Percentiles rank a stretch among this genome's conserved stretches.
Conservation (phyloP, 2,329 filamentous ascomycete genomes). For the Ramularia endophylla region DNA sequence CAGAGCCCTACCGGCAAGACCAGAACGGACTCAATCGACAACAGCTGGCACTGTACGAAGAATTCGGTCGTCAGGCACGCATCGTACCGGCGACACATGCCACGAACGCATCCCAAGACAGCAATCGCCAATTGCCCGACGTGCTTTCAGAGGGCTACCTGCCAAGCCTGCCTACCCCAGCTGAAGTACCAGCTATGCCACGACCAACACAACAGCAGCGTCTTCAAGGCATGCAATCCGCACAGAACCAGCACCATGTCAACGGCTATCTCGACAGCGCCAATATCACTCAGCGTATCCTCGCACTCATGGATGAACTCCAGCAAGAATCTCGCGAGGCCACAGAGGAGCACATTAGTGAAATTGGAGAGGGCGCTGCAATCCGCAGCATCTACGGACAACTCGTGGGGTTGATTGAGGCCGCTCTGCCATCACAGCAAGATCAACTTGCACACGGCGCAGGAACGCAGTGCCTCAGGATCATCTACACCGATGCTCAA, state of each 20-base stretch:
- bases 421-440: conserved; percentile 42
- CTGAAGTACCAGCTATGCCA: conserved; percentile 56
- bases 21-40: conserved; percentile 71
- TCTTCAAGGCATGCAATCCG: conserved; percentile 34
- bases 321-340: conserved; percentile 52
- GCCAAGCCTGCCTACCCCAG: conserved; percentile 57
- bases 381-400: conserved; percentile 56
- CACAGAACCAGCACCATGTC: conserved; percentile 39
- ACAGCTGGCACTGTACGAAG: conserved; percentile 93
- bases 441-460: conserved; percentile 52
- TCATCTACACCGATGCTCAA: conserved; percentile 51
- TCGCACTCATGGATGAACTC: conserved; percentile 51
- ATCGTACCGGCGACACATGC: conserved; percentile 43
- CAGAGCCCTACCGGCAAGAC: conserved; percentile 84
- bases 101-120: conserved; percentile 53
- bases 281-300: conserved; percentile 48
- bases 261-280: conserved; percentile 57
- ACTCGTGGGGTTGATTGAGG: conserved; percentile 48
- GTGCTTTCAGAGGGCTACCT: conserved; percentile 59
- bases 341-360: conserved; percentile 52
- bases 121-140: conserved; percentile 55
- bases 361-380: conserved; percentile 49
- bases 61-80: conserved; percentile 83
- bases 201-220: conserved; percentile 51
- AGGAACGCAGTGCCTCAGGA: conserved; percentile 41